phyloP scores from a whole-genome alignment of 495 filamentous ascomycete species.

The Aspergillus egyptiacus region DNA sequence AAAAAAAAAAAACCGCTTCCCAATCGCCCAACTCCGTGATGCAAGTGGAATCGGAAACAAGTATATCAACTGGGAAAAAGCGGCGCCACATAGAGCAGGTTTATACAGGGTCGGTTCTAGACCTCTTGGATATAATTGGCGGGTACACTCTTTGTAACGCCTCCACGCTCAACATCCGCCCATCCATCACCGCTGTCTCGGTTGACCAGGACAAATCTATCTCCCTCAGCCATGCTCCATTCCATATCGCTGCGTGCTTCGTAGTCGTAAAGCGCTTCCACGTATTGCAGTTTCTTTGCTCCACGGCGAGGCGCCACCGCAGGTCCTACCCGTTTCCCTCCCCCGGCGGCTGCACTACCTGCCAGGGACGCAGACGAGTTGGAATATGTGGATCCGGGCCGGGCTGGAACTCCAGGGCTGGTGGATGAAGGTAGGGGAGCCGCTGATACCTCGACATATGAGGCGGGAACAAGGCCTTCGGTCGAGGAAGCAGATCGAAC shows the following conservation, averaged over 20 bases:
- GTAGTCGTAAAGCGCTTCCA: conserved; percentile 91
- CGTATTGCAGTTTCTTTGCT: conserved; percentile 92
- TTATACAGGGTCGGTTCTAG: conserved; percentile 15
- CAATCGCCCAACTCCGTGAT: conserved; percentile 8
- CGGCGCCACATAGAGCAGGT: too few relatives aligned
- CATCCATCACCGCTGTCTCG: conserved; percentile 88
- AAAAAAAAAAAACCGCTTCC: conserved; percentile 2
- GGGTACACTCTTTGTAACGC: conserved; percentile 86
- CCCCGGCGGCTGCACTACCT: conserved; percentile 37
- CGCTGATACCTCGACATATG: conserved; percentile 64
- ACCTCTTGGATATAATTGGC: conserved; percentile 87
- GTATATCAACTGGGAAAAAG: neutral
- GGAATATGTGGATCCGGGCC: conserved; percentile 66
- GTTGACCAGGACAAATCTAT: conserved; percentile 81
- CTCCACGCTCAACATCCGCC: conserved; percentile 91
- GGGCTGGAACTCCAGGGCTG: conserved; percentile 36
- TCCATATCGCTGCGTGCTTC: conserved; percentile 78
- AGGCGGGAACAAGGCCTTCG: conserved; percentile 80
- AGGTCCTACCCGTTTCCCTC: conserved; percentile 78
- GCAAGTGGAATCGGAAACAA: conserved; percentile 8
- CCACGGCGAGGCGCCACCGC: conserved; percentile 87
- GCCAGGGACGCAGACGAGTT: conserved; percentile 69
- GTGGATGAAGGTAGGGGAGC: conserved; percentile 21
- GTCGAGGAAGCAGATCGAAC: conserved; percentile 56
- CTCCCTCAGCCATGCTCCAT: conserved; percentile 84